phyloP scores from a whole-genome alignment of 140 eudicot genomes.

The Erigeron philadelphicus region DNA sequence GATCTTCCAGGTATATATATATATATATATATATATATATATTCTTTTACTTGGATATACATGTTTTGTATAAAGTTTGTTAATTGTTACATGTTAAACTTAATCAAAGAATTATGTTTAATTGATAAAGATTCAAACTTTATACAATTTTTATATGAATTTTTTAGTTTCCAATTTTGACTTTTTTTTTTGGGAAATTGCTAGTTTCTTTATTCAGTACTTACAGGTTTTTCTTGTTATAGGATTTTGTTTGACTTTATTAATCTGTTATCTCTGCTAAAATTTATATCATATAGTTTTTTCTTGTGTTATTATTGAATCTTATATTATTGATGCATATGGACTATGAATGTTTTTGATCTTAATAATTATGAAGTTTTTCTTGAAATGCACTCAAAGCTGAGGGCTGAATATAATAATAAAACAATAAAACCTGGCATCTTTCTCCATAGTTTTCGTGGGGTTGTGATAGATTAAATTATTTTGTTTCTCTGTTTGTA shows the following conservation, averaged over 20 bases:
- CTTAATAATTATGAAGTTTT: not conserved
- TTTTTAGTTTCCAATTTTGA: not conserved
- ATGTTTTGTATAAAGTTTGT: not conserved
- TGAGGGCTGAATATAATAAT: conserved; percentile 4
- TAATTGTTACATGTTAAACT: not conserved
- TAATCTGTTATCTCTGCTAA: not conserved
- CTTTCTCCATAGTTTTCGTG: conserved; percentile 22
- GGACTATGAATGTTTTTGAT: not conserved
- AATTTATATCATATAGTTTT: not conserved
- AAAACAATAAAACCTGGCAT: conserved; percentile 5
- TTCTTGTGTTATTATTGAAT: not conserved
- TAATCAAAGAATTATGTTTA: not conserved
- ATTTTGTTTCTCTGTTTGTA: conserved; percentile 19
- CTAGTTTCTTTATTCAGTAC: not conserved
- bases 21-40: not conserved
- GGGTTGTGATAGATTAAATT: conserved; percentile 19
- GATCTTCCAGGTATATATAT: conserved; percentile 51
- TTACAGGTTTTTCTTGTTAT: not conserved
- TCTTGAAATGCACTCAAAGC: conserved; percentile 27
- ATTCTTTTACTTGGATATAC: no score
- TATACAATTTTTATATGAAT: not conserved
- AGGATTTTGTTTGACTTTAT: not conserved
- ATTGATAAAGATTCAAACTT: conserved; percentile 5
- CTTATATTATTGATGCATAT: not conserved
- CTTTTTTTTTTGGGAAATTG: conserved; percentile 5